A percentile compares a stretch with the other conserved stretches of the same genome.
These are phyloP conservation scores for Xylaria telfairii DNA, from an alignment of 495 filamentous ascomycete genomes.

Conservation along the genomic window DNA sequence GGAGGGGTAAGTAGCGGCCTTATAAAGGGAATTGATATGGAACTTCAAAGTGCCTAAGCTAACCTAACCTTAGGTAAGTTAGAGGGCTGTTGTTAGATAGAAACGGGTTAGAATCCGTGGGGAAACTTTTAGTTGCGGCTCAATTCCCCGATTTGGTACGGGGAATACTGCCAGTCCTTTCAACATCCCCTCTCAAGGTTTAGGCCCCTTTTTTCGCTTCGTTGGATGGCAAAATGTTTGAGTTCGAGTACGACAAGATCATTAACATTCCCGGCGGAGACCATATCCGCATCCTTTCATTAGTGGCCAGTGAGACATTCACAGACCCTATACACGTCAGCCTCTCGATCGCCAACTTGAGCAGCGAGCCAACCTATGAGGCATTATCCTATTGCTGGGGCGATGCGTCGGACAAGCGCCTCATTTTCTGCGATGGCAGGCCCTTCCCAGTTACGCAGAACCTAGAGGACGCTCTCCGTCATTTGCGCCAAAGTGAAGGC, in stretches of 20 bases:
- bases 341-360: neutral
- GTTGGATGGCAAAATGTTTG: too few relatives aligned
- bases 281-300: slow-evolving; percentile 1
- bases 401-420: neutral
- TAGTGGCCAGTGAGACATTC: neutral
- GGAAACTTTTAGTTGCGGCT: too few relatives aligned
- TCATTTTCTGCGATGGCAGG: neutral
- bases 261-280: neutral
- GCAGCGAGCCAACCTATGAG: neutral
- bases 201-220: too few relatives aligned
- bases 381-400: slow-evolving; percentile 8
- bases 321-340: neutral
- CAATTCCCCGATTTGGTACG: too few relatives aligned
- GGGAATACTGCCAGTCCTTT: too few relatives aligned
- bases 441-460: neutral
- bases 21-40: too few relatives aligned
- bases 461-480: neutral
- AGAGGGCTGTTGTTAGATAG: too few relatives aligned
- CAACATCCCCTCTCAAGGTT: too few relatives aligned
- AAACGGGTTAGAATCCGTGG: too few relatives aligned
- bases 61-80: too few relatives aligned
- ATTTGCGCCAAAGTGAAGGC: neutral
- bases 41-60: too few relatives aligned
- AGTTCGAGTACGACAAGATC: neutral
- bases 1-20: too few relatives aligned